Percentiles rank a stretch among this genome's conserved stretches.
These are phyloP conservation scores for Suillus paluster DNA, from an alignment of 768 basidiomycete genomes.

Conservation along the genomic window DNA sequence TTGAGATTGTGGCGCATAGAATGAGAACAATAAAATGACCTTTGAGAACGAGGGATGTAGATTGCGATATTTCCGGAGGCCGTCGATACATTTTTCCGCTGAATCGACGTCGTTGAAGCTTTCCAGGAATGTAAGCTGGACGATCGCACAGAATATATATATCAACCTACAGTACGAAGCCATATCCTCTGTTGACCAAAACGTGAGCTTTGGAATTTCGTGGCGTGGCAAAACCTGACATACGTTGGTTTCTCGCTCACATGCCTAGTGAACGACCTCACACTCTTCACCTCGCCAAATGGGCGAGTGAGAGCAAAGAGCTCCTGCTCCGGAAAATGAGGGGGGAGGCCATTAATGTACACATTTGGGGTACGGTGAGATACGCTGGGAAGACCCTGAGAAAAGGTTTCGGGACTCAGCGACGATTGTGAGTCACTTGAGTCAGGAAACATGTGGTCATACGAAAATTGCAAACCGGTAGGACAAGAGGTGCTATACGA, in stretches of 20 bases:
- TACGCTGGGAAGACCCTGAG: slow-evolving; percentile 14
- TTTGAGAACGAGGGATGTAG: slow-evolving; percentile 89
- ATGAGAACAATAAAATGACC: slow-evolving; percentile 40
- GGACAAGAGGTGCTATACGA: slow-evolving; percentile 30
- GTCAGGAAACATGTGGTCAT: slow-evolving; percentile 16
- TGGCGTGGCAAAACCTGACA: slow-evolving; percentile 26
- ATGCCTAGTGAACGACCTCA: slow-evolving; percentile 83
- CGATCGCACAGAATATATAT: slow-evolving; percentile 9
- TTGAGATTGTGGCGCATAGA: slow-evolving; percentile 10
- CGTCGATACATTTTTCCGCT: slow-evolving; percentile 75
- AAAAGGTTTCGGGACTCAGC: slow-evolving; percentile 17
- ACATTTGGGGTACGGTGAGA: slow-evolving; percentile 66
- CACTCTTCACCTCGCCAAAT: slow-evolving; percentile 78
- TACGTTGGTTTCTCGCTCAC: slow-evolving; percentile 71
- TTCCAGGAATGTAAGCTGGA: slow-evolving; percentile 1
- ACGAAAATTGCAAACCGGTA: slow-evolving; percentile 15
- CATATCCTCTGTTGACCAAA: slow-evolving; percentile 61
- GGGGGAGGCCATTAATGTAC: slow-evolving; percentile 87
- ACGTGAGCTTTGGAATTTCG: slow-evolving; percentile 10
- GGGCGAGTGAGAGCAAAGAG: slow-evolving; percentile 70
- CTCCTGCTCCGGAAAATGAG: slow-evolving; percentile 81
- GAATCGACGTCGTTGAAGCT: slow-evolving; percentile 72
- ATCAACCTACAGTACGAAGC: slow-evolving; percentile 73
- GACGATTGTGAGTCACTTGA: slow-evolving; percentile 18
- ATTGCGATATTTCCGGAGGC: slow-evolving; percentile 72